Conservation (phyloP, 352 stramenopile genomes). For the Blastocystis sp. region DNA sequence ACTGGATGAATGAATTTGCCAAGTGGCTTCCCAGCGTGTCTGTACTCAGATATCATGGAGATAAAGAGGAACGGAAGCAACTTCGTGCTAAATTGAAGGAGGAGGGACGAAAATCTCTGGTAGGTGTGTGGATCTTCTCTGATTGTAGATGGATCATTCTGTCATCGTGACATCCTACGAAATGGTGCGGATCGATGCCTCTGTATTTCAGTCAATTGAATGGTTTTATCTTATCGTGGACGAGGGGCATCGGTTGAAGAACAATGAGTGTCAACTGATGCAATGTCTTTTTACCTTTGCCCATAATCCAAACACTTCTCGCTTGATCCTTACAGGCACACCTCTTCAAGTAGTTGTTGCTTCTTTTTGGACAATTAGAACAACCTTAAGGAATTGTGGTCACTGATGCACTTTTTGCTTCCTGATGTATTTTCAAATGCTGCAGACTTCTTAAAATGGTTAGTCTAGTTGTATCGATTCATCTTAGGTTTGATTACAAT, state of each 20-base stretch:
- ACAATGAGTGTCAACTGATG: slow-evolving; percentile 69
- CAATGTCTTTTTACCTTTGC: slow-evolving; percentile 63
- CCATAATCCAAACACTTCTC: slow-evolving; percentile 46
- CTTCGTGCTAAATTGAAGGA: slow-evolving; percentile 68
- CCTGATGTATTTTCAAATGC: slow-evolving; percentile 86
- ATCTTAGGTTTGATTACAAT: slow-evolving; percentile 68
- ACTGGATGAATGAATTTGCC: slow-evolving; percentile 95
- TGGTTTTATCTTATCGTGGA: slow-evolving; percentile 78
- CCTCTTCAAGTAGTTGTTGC: slow-evolving; percentile 75
- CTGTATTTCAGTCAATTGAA: not conserved
- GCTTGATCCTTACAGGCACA: slow-evolving; percentile 72
- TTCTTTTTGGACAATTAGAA: slow-evolving; percentile 69
- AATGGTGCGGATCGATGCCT: slow-evolving; percentile 70
- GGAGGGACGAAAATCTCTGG: not conserved
- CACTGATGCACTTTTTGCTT: slow-evolving; percentile 89
- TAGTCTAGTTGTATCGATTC: slow-evolving; percentile 50
- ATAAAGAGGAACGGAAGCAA: slow-evolving; percentile 80
- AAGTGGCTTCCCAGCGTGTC: slow-evolving; percentile 85
- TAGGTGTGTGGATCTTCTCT: not conserved
- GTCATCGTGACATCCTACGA: slow-evolving; percentile 96
- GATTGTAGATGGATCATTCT: slow-evolving; percentile 1
- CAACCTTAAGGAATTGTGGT: slow-evolving; percentile 95
- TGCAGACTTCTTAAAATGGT: slow-evolving; percentile 66
- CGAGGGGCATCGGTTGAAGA: slow-evolving; percentile 92
- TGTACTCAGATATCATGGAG: slow-evolving; percentile 91